Conservation (phyloP, 202 grass and related monocot species). For the Alloteropsis angusta region DNA sequence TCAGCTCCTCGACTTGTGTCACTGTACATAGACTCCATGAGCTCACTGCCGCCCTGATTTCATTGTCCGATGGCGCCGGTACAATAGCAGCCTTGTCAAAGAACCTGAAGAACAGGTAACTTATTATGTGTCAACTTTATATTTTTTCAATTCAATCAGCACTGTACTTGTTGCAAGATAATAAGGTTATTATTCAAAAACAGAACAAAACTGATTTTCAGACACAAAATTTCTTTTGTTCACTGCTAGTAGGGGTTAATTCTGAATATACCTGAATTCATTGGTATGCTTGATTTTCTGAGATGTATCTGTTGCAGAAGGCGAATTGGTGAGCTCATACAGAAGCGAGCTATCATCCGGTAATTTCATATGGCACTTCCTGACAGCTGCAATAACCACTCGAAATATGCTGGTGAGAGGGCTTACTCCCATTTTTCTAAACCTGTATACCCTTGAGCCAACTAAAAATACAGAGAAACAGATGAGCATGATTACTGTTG, state of each 20-base stretch:
- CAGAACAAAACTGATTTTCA: too few species aligned
- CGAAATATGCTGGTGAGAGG: slow-evolving; percentile 6
- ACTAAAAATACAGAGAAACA: neutral
- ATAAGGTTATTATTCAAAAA: too few species aligned
- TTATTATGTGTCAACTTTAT: neutral
- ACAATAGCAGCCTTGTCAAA: neutral
- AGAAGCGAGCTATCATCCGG: slow-evolving; percentile 3
- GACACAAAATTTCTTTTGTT: neutral
- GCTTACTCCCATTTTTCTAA: slow-evolving; percentile 2
- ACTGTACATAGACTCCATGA: slow-evolving; percentile 32
- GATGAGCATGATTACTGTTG: neutral
- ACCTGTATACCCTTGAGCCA: slow-evolving; percentile 14
- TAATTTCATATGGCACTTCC: slow-evolving; percentile 3
- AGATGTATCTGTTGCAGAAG: neutral
- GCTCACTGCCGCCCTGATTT: neutral
- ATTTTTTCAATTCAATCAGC: neutral
- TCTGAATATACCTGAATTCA: neutral
- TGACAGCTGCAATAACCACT: slow-evolving; percentile 20
- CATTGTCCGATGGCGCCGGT: neutral
- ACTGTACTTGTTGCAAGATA: neutral
- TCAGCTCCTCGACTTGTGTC: slow-evolving; percentile 39
- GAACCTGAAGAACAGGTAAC: neutral
- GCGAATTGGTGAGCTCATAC: neutral
- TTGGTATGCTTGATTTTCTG: neutral
- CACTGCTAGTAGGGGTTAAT: too few species aligned